Evolutionary conservation across 2,329 filamentous ascomycete species (phyloP).

Genomic region (Ascochyta koolunga): DNA sequence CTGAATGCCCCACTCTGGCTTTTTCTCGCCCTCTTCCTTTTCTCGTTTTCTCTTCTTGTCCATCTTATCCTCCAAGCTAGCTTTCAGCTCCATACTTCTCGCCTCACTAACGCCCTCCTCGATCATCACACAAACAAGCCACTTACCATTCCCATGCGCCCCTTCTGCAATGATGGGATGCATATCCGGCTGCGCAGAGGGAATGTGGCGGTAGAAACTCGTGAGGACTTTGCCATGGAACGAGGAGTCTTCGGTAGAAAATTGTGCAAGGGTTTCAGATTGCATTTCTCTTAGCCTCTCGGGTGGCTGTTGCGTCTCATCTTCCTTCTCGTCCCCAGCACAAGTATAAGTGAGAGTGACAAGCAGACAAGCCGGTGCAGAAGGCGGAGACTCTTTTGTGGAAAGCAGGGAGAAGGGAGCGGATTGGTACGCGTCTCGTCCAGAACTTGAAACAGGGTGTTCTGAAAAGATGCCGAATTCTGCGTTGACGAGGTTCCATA

Average conservation of each 20-base stretch:
- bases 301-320: background rate
- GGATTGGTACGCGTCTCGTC: background rate
- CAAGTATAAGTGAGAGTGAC: conserved; percentile 2
- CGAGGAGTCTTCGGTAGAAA: background rate
- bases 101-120: background rate
- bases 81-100: background rate
- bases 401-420: background rate
- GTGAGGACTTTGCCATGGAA: background rate
- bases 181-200: conserved; percentile 21
- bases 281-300: background rate
- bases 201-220: conserved; percentile 14
- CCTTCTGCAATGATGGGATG: conserved; percentile 20
- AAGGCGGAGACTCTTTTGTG: background rate
- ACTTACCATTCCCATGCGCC: conserved; percentile 13
- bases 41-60: background rate
- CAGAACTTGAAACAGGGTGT: background rate
- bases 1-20: background rate
- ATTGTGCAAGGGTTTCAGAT: background rate
- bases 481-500: conserved; percentile 24
- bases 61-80: background rate
- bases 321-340: background rate
- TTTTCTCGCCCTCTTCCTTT: background rate
- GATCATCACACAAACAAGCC: conserved; percentile 5
- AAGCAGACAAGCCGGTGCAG: background rate
- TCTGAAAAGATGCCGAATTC: conserved; percentile 19